phyloP scores from a whole-genome alignment of 345 rosid species.

The Excoecaria agallocha region DNA sequence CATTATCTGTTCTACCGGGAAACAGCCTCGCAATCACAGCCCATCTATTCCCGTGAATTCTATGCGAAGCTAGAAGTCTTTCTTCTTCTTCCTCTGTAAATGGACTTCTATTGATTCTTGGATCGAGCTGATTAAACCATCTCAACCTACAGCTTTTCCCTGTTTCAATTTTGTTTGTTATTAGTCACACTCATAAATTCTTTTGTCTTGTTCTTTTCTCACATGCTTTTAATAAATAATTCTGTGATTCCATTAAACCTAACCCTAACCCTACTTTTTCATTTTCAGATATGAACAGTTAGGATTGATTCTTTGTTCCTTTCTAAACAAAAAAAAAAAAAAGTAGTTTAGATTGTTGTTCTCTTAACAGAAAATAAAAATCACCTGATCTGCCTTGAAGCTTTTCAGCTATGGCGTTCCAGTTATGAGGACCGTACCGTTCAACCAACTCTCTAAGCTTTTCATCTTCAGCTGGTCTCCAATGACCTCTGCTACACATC shows the following conservation, averaged over 20 bases:
- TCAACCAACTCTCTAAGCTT: constrained; percentile 35
- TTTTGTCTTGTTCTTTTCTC: no score
- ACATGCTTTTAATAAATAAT: no score
- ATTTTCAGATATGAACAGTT: background rate
- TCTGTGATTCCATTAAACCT: background rate
- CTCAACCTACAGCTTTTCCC: constrained; percentile 96
- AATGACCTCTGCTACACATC: constrained; percentile 37
- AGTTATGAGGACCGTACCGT: constrained; percentile 38
- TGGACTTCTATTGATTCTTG: constrained; percentile 79
- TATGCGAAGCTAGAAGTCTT: constrained; percentile 65
- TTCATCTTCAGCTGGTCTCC: constrained; percentile 42
- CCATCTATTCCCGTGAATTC: constrained; percentile 92
- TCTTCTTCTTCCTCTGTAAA: constrained; percentile 94
- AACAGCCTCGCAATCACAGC: constrained; percentile 76
- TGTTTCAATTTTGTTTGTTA: constrained; percentile 14
- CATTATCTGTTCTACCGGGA: constrained; percentile 93
- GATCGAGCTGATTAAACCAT: constrained; percentile 95
- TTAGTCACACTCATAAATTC: no score
- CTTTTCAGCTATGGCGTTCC: constrained; percentile 41
- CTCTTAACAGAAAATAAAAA: background rate
- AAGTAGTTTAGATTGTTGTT: background rate
- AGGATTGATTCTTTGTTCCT: background rate
- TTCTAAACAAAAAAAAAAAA: background rate
- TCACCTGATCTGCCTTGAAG: constrained; percentile 41
- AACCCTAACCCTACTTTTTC: background rate